Evolutionary conservation across 352 stramenopile species (phyloP).

Genomic region (Globisporangium cystogenes): DNA sequence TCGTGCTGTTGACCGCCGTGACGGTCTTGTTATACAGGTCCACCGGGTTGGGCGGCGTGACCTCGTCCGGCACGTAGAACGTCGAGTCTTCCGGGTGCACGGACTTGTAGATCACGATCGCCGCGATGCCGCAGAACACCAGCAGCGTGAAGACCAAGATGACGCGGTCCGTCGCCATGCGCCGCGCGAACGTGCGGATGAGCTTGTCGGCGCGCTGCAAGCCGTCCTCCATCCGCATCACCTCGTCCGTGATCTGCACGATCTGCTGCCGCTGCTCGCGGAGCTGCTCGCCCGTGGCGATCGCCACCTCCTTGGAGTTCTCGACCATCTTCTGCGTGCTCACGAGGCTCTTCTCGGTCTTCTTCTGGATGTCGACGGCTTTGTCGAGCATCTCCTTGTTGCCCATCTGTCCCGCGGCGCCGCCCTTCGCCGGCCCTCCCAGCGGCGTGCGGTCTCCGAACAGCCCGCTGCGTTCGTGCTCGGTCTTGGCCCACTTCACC

Average conservation of each 20-base stretch:
- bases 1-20: conserved; percentile 47
- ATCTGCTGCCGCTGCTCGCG: conserved; percentile 82
- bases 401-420: conserved; percentile 22
- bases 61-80: conserved; percentile 83
- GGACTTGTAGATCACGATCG: conserved; percentile 82
- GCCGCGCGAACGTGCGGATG: conserved; percentile 71
- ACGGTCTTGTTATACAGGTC: conserved; percentile 75
- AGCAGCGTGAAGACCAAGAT: conserved; percentile 79
- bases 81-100: conserved; percentile 67
- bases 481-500: conserved; percentile 73
- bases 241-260: conserved; percentile 82
- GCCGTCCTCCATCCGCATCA: conserved; percentile 84
- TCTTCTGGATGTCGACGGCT: conserved; percentile 73
- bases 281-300: conserved; percentile 72
- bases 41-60: conserved; percentile 72
- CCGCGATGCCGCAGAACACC: conserved; percentile 73
- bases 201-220: conserved; percentile 76
- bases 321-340: conserved; percentile 87
- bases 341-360: conserved; percentile 81
- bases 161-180: conserved; percentile 80
- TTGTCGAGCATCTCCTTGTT: conserved; percentile 79
- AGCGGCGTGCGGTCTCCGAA: conserved; percentile 56
- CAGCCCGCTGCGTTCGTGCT: conserved; percentile 70
- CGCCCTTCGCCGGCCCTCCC: conserved; percentile 18
- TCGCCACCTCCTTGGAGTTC: conserved; percentile 73